phyloP scores from a whole-genome alignment of 129 eudicot genomes.

The Helichrysum umbraculigerum region DNA sequence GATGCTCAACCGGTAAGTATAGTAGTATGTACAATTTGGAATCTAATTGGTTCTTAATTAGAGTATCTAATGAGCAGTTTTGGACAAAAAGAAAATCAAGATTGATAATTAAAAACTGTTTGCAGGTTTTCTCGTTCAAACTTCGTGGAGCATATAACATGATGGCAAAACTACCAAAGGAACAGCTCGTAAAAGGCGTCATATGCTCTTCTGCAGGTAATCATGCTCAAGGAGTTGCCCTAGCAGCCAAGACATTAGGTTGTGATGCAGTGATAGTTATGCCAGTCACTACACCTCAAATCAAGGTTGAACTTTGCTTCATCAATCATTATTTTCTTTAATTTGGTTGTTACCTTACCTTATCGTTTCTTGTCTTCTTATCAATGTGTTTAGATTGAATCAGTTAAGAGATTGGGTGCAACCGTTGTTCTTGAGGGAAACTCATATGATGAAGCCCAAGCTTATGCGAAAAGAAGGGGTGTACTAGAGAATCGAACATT shows the following conservation, averaged over 20 bases:
- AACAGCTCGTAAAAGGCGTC: conserved; percentile 69
- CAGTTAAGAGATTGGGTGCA: conserved; percentile 83
- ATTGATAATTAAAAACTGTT: not conserved
- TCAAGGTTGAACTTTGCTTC: conserved; percentile 50
- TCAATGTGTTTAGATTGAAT: conserved; percentile 55
- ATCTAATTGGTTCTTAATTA: too few relatives aligned
- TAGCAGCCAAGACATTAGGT: conserved; percentile 64
- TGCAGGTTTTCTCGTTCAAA: conserved; percentile 85
- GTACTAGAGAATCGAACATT: conserved; percentile 67
- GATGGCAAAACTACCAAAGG: conserved; percentile 86
- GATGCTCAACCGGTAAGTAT: conserved; percentile 69
- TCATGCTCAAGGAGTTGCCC: conserved; percentile 94
- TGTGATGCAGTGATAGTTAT: conserved; percentile 82
- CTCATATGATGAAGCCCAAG: conserved; percentile 86
- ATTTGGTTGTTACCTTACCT: not conserved
- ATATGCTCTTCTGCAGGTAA: conserved; percentile 96
- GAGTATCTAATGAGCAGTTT: too few relatives aligned
- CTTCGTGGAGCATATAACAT: conserved; percentile 91
- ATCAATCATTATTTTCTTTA: not conserved
- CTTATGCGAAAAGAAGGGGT: conserved; percentile 59
- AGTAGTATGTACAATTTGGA: not conserved
- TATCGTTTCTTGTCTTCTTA: not conserved
- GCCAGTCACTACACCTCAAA: conserved; percentile 92
- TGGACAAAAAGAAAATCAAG: not conserved
- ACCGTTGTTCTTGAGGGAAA: conserved; percentile 85